These are phyloP conservation scores for Saccharomyces eubayanus DNA, from an alignment of 805 yeast genomes.

Conservation along the genomic window DNA sequence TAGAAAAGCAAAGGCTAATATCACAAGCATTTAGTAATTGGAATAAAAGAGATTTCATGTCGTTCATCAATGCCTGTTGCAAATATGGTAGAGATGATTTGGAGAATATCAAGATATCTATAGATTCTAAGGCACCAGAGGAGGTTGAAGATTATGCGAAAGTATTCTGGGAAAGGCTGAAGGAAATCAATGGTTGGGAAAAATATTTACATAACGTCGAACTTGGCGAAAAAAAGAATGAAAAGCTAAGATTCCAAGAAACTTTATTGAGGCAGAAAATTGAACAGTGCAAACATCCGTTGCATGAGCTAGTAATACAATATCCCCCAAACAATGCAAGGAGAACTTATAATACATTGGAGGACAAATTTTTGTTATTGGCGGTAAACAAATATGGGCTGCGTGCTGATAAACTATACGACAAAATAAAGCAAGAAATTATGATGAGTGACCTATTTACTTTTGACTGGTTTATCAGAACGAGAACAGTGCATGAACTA, in stretches of 20 bases:
- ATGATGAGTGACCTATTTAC: conserved; percentile 49
- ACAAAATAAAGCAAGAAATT: conserved; percentile 59
- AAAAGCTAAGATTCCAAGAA: conserved; percentile 47
- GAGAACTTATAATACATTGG: conserved; percentile 57
- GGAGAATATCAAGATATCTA: conserved; percentile 42
- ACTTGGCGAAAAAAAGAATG: conserved; percentile 59
- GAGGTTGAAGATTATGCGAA: conserved; percentile 54
- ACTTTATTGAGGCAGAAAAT: conserved; percentile 46
- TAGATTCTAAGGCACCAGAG: conserved; percentile 48
- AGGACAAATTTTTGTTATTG: conserved; percentile 58
- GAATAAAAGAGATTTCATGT: conserved; percentile 69
- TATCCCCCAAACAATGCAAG: conserved; percentile 83
- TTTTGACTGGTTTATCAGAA: conserved; percentile 66
- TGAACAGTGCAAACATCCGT: conserved; percentile 46
- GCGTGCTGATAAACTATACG: conserved; percentile 49
- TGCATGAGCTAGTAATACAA: conserved; percentile 54
- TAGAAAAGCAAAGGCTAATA: conserved; percentile 44
- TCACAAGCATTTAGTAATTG: conserved; percentile 54
- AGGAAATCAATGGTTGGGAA: conserved; percentile 59
- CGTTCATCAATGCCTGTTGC: conserved; percentile 61
- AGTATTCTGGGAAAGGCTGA: conserved; percentile 55
- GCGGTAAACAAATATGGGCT: conserved; percentile 61
- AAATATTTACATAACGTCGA: conserved; percentile 67
- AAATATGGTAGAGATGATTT: conserved; percentile 52
- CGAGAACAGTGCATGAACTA: conserved; percentile 65